A percentile compares a stretch with the other conserved stretches of the same genome.
Conservation (phyloP, 2,329 filamentous ascomycete species). For the Fusarium cicatricum region DNA sequence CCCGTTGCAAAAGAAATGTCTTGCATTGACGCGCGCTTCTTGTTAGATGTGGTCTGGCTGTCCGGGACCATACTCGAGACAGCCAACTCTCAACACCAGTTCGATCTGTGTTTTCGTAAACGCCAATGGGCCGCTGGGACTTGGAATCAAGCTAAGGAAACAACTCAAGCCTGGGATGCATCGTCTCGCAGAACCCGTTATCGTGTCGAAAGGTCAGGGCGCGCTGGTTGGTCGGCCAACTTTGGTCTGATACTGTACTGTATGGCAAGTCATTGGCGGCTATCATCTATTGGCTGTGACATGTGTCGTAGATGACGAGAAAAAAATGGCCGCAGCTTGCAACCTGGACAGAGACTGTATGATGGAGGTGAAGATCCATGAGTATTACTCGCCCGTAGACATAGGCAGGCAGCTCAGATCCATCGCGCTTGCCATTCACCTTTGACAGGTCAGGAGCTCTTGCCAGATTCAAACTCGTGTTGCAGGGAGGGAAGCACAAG, state of each 20-base stretch:
- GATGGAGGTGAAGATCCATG: neutral
- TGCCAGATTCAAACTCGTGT: constrained; percentile 14
- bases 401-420: neutral
- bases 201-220: neutral
- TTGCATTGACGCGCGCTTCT: constrained; percentile 37
- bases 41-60: constrained; percentile 5
- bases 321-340: neutral
- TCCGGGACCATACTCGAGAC: neutral
- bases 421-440: neutral
- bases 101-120: constrained; percentile 5
- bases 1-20: constrained; percentile 21
- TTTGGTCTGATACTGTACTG: neutral
- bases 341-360: neutral
- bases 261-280: constrained; percentile 7
- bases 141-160: neutral
- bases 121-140: neutral
- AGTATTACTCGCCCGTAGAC: too few species aligned
- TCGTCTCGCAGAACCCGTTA: constrained; percentile 12
- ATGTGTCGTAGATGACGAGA: neutral
- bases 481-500: constrained; percentile 16
- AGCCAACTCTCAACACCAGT: constrained; percentile 11
- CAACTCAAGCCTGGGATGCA: constrained; percentile 14
- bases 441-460: neutral
- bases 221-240: constrained; percentile 1
- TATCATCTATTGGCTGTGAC: constrained; percentile 21